Base-by-base conservation (phyloP, 345 rosid species). In the Hibiscus syriacus region DNA sequence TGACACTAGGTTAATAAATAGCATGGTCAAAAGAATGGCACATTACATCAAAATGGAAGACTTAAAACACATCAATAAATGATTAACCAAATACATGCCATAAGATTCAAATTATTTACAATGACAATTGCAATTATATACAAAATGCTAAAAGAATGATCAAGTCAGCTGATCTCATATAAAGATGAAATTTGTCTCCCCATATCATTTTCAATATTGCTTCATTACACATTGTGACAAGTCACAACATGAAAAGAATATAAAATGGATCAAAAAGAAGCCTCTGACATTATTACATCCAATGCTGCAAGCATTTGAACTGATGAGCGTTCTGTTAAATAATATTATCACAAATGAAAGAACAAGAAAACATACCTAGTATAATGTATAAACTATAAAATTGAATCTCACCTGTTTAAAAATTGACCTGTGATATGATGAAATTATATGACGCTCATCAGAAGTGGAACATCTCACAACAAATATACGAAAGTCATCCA, bases 361-460 rank as follows among this genome's bases (percentile, higher is more conserved):
- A 46, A 29, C 27, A 13, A 26, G 32, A 9, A 52, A 39, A 48
- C 10, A 13, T 12, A 13, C 25, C 10, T 36, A 68, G 12, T 38
- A n/a, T n/a, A n/a, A n/a, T n/a, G n/a, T n/a, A 26, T 58, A 17
- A 32, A 54, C 6, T 19, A 13, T 58, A 13, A 39, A 54, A 6
- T 84, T n/a, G n/a, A n/a, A n/a, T n/a, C n/a, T n/a, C n/a, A n/a
- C n/a, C n/a, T n/a, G n/a, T n/a, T n/a, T n/a, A 63, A 92, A 77
- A 27, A 66, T 50, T 72, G 74, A 80, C 83, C 96, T 83, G 68
- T 92, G 85, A 74, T 92, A 92, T 0, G 98, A 86, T 9, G 97
- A 81, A 77, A 92, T 89, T 73, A 90, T 46, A 75, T 88, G 98
- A 68, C 81, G 87, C 68, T 80, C 76, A 72, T 92, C 96, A 72